Evolutionary conservation across 768 basidiomycete species (phyloP), one percentile per base, ranked within the genome.

Genomic region (Phylloporus arenicola): DNA sequence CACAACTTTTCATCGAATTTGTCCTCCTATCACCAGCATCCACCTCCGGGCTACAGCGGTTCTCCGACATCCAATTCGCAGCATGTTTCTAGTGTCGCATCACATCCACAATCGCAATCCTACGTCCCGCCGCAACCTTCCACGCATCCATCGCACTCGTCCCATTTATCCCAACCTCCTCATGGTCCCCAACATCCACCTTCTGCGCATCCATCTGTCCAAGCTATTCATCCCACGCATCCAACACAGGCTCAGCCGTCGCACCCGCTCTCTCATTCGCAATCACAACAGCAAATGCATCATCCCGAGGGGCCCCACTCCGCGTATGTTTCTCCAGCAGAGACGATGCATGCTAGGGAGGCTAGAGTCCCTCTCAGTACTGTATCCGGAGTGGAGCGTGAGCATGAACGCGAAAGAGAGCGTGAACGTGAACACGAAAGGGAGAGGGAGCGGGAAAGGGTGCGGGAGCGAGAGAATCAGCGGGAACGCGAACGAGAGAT

Each of bases 51-150:
- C 10, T 64, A 58, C 6, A 43, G n/a, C 6, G 30, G 54, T 8
- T 62, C 64, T 4, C 50, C 61, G n/a, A 35, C 27, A 6, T 43
- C 70, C 17, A 56, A 30, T 41, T 10, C 57, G 3, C 57, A 61
- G 19, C 58, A 60, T 17, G 41, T 50, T 31, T 43, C 56, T 4
- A 43, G 43, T 22, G 25, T 49, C 6, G 35, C 55, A 29, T 11
- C 51, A 22, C 61, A 56, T 20, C 53, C 63, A 2, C 66, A 64
- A 10, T 60, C 69, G 19, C 71, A 72, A 12, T 57, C 66, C 6
- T 64, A 54, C 30, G 50, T 56, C 29, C 50, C 39, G 11, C 27
- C 53, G 14, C 62, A 53, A 29, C 14, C 54, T 16, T 14, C 47
- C 9, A 13, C 35, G 10, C 64, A 56, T 17, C 13, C 54, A 11